phyloP scores from a whole-genome alignment of 169 alveolate species.

The Eimeria necatrix region DNA sequence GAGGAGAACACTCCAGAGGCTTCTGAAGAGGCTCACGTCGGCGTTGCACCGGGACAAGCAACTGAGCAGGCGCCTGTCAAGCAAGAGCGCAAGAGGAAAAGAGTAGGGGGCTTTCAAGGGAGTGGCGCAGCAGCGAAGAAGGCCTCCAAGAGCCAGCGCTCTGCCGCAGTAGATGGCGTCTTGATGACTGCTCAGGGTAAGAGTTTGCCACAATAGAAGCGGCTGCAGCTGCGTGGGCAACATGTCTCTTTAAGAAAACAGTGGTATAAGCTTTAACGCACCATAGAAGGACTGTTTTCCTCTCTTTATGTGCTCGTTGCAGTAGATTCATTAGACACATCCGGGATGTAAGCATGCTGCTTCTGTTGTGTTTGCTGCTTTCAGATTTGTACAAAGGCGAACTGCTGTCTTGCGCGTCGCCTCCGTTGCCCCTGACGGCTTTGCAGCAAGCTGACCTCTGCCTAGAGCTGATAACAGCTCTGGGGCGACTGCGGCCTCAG shows the following conservation, averaged over 20 bases:
- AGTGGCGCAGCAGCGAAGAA: not conserved
- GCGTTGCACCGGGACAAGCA: not conserved
- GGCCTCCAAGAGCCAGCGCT: not conserved
- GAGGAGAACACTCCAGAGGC: not conserved
- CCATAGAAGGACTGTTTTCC: not conserved
- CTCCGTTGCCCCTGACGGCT: conserved; percentile 41
- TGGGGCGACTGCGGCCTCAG: conserved; percentile 69
- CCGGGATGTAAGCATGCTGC: not conserved
- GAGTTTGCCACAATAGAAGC: too few species aligned
- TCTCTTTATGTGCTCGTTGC: not conserved
- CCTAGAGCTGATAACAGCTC: conserved; percentile 6
- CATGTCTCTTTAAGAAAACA: too few species aligned
- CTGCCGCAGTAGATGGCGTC: conserved; percentile 34
- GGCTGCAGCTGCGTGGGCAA: too few species aligned
- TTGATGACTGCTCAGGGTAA: conserved; percentile 12
- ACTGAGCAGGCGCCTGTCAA: not conserved
- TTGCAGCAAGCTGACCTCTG: conserved; percentile 62
- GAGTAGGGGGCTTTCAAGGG: conserved; percentile 2
- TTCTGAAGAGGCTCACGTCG: not conserved
- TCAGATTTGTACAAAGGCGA: conserved; percentile 3
- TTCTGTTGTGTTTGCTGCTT: not conserved
- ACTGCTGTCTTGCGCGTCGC: not conserved
- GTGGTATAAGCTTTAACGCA: too few species aligned
- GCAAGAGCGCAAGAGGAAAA: conserved; percentile 24
- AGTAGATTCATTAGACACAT: not conserved